phyloP scores from a whole-genome alignment of 495 filamentous ascomycete genomes.

The Neurospora sp. region DNA sequence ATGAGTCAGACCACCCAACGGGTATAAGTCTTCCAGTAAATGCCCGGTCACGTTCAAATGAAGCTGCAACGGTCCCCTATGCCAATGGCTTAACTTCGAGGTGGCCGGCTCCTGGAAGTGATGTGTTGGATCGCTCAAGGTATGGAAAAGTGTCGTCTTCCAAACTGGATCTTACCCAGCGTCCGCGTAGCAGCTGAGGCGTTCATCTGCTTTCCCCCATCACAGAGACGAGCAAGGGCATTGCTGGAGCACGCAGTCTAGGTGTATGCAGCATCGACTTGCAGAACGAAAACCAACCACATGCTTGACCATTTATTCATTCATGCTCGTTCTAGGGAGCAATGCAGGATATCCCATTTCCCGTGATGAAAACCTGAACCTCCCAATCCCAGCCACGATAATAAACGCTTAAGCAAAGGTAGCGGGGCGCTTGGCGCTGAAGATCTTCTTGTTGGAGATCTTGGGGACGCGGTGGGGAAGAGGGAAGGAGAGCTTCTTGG shows the following conservation, averaged over 20 bases:
- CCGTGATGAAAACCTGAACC: conserved; percentile 43
- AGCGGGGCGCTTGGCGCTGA: conserved; percentile 78
- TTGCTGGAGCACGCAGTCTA: neutral
- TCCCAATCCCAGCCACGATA: conserved; percentile 35
- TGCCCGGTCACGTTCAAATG: neutral
- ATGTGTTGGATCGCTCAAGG: neutral
- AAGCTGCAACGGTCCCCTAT: neutral
- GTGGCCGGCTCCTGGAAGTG: neutral
- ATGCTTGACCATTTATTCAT: conserved; percentile 29
- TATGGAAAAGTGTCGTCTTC: neutral
- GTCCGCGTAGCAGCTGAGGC: neutral
- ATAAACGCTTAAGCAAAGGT: conserved; percentile 58
- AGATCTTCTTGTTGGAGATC: conserved; percentile 73
- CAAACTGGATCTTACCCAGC: neutral
- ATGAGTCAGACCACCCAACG: neutral
- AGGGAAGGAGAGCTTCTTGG: conserved; percentile 94
- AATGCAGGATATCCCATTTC: conserved; percentile 42
- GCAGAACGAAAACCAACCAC: conserved; percentile 10
- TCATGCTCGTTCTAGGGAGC: conserved; percentile 32
- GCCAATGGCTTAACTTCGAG: neutral
- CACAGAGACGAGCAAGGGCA: neutral
- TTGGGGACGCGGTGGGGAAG: conserved; percentile 89
- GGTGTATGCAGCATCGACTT: neutral
- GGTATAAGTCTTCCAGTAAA: neutral
- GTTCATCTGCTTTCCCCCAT: neutral